phyloP scores from a whole-genome alignment of 495 filamentous ascomycete species.

The Neurospora sublineolata region DNA sequence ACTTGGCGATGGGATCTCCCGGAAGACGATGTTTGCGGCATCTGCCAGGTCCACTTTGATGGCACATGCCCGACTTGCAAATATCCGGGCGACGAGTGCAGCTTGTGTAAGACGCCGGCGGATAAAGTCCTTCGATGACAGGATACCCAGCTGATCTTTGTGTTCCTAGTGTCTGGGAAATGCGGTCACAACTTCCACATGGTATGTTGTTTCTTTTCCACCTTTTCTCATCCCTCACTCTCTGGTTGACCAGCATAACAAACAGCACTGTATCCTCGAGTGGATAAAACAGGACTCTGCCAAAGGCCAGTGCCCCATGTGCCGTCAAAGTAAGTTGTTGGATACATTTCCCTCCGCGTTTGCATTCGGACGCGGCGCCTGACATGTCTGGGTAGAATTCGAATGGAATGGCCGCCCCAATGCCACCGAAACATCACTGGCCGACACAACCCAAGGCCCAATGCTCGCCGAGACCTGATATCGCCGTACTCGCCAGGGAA shows the following conservation, averaged over 20 bases:
- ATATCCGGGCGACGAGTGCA: conserved; percentile 93
- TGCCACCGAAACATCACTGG: conserved; percentile 7
- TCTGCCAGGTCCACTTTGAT: conserved; percentile 96
- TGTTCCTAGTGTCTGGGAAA: conserved; percentile 67
- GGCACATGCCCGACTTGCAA: conserved; percentile 96
- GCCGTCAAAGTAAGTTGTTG: conserved; percentile 66
- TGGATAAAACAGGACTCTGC: conserved; percentile 94
- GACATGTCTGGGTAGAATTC: conserved; percentile 39
- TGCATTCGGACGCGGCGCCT: background rate
- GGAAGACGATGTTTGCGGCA: conserved; percentile 95
- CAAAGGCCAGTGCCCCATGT: conserved; percentile 96
- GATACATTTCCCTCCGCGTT: background rate
- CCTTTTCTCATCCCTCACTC: background rate
- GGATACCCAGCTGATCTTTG: background rate
- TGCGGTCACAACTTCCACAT: conserved; percentile 97
- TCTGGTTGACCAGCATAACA: conserved; percentile 21
- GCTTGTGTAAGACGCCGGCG: conserved; percentile 52
- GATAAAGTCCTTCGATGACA: background rate
- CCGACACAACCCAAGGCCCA: conserved; percentile 8
- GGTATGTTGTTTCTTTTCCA: conserved; percentile 38
- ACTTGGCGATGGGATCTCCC: conserved; percentile 97
- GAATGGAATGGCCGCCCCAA: conserved; percentile 43
- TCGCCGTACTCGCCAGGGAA: background rate
- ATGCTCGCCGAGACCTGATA: background rate
- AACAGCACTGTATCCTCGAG: conserved; percentile 82